A percentile compares a stretch with the other conserved stretches of the same genome.
These are phyloP conservation scores for Amesomyces nigricolor DNA, from an alignment of 2,329 filamentous ascomycete genomes.

Conservation along the genomic window DNA sequence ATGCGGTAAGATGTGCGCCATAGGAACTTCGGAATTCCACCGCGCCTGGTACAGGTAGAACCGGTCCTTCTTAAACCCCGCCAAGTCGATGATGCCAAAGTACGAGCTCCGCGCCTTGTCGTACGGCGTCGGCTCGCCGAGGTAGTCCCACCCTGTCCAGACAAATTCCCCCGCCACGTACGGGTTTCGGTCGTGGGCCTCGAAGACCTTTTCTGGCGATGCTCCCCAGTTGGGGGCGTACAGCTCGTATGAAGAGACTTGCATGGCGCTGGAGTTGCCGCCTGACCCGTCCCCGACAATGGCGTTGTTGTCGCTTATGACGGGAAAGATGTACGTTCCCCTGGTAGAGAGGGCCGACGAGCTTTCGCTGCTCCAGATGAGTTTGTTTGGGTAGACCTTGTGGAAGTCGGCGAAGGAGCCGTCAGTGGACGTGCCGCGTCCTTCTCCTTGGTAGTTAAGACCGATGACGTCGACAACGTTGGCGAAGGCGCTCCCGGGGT, in stretches of 20 bases:
- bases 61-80: constrained; percentile 52
- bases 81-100: constrained; percentile 52
- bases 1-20: constrained; percentile 51
- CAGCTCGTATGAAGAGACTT: constrained; percentile 44
- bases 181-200: constrained; percentile 39
- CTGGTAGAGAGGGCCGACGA: constrained; percentile 44
- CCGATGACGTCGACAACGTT: constrained; percentile 42
- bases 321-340: constrained; percentile 49
- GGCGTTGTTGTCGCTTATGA: constrained; percentile 32
- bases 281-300: constrained; percentile 35
- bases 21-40: constrained; percentile 43
- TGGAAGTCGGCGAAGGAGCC: constrained; percentile 41
- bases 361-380: constrained; percentile 40
- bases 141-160: constrained; percentile 30
- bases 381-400: constrained; percentile 40
- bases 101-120: constrained; percentile 46
- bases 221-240: constrained; percentile 44
- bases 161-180: constrained; percentile 46
- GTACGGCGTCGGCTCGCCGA: constrained; percentile 38
- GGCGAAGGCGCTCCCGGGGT: constrained; percentile 36
- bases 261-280: constrained; percentile 31
- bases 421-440: constrained; percentile 29
- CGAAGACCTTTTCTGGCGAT: constrained; percentile 50
- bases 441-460: constrained; percentile 53
- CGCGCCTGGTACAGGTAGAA: constrained; percentile 51